Base-by-base conservation (phyloP, 306 rosid species). In the Ammopiptanthus mongolicus region DNA sequence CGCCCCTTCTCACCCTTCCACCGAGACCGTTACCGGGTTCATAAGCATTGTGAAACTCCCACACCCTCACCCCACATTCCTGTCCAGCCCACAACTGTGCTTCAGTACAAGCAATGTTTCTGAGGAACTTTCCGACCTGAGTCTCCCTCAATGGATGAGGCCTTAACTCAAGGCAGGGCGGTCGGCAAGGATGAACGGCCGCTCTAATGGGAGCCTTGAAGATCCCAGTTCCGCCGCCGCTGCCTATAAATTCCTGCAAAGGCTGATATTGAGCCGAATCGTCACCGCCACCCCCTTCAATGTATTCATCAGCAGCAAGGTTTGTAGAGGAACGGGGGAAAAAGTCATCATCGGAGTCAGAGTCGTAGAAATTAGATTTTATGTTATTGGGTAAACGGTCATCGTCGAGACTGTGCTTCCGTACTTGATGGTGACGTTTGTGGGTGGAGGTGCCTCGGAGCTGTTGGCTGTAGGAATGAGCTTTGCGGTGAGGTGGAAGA, bases 141-240 rank as follows among this genome's bases (percentile, higher is more conserved):
- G 99, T 95, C 80, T 95, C 99, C 84, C 93, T 86, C 56, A 95
- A 68, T 0, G 99, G 99, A 42, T 95, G 99, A 0, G 99, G 99
- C 75, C 99, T 86, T 17, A 95, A 80, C 90, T 92, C 99, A 23
- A 95, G 74, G 79, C 97, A 95, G 0, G 99, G 88, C 0, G 99
- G 97, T 4, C 99, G 85, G 0, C 88, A 90, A 0, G 96, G 97
- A 80, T 95, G 99, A 65, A 95, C 98, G 0, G 98, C 74, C 0
- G 96, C 92, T 0, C 99, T 90, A 5, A 63, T 76, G 11, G 98
- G 99, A 48, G 82, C 82, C 87, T 77, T 89, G 80, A 96, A 96
- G 12, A 86, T 73, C 19, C 92, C 96, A 1, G 56, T 5, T 8
- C 76, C 86, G 3, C 98, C 98, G 0, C 98, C 96, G 6, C 74